phyloP scores from a whole-genome alignment of 305 asterid species.

The Fraxinus baroniana region DNA sequence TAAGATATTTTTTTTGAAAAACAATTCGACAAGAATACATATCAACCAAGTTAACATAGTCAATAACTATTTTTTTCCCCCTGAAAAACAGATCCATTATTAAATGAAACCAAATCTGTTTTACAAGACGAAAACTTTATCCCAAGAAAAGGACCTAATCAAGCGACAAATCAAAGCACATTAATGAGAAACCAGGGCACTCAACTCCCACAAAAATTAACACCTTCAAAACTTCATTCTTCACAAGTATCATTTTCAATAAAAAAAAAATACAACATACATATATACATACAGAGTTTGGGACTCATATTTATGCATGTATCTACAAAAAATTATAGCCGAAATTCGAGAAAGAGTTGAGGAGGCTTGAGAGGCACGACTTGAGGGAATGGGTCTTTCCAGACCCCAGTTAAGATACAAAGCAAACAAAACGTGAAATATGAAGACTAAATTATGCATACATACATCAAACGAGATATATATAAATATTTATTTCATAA shows the following conservation, averaged over 20 bases:
- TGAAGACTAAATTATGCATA: slow-evolving; percentile 9
- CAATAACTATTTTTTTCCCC: neutral
- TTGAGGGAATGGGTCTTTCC: slow-evolving; percentile 30
- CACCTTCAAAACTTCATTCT: slow-evolving; percentile 17
- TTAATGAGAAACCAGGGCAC: slow-evolving; percentile 14
- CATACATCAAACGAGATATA: slow-evolving; percentile 16
- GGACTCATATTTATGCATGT: slow-evolving; percentile 30
- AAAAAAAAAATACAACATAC: slow-evolving; percentile 15
- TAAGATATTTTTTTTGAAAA: neutral
- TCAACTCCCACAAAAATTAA: slow-evolving; percentile 36
- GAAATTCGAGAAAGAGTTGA: slow-evolving; percentile 21
- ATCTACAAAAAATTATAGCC: neutral
- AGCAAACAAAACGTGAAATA: slow-evolving; percentile 40
- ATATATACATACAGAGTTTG: slow-evolving; percentile 1
- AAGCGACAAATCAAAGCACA: slow-evolving; percentile 18
- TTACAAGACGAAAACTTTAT: slow-evolving; percentile 3
- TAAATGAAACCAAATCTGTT: neutral
- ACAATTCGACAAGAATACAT: neutral
- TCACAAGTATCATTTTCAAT: slow-evolving; percentile 25
- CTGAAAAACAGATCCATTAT: slow-evolving; percentile 12
- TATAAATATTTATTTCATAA: slow-evolving; percentile 19
- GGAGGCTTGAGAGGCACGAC: slow-evolving; percentile 19
- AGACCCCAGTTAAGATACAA: slow-evolving; percentile 28
- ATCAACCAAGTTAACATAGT: slow-evolving; percentile 1
- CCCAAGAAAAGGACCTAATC: slow-evolving; percentile 16